Evolutionary conservation across 345 rosid genomes (phyloP).

Genomic region (Rhodamnia argentea): DNA sequence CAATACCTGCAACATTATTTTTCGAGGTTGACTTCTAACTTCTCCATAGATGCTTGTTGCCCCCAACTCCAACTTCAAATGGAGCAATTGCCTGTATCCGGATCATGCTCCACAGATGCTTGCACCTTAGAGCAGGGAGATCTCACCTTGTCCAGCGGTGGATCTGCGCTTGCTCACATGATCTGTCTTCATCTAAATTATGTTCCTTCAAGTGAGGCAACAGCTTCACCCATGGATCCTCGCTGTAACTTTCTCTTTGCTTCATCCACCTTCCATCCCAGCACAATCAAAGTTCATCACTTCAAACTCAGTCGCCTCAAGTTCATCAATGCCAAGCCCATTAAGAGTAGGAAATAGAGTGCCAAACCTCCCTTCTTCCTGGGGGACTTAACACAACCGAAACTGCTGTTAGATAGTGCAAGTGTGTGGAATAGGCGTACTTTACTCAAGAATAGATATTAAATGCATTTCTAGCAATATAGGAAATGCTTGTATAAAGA

Average conservation of each 20-base stretch:
- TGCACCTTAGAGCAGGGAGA: background rate
- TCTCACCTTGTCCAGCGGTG: background rate
- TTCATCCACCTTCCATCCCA: background rate
- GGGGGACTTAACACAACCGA: background rate
- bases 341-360: background rate
- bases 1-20: slow-evolving; percentile 67
- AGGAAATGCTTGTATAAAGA: background rate
- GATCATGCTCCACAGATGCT: background rate
- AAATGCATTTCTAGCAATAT: background rate
- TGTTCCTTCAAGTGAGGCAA: background rate
- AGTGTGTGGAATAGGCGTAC: background rate
- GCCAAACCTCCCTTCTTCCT: background rate
- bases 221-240: background rate
- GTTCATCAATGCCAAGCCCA: background rate
- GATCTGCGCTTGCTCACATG: background rate
- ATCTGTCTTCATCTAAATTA: background rate
- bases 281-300: background rate
- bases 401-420: background rate
- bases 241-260: background rate
- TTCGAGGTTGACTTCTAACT: slow-evolving; percentile 20
- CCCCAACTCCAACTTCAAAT: background rate
- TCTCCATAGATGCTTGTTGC: background rate
- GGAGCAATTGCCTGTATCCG: background rate
- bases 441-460: background rate
- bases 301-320: background rate